Base-by-base conservation (phyloP, 768 basidiomycete genomes). In the Termitomyces sp. region DNA sequence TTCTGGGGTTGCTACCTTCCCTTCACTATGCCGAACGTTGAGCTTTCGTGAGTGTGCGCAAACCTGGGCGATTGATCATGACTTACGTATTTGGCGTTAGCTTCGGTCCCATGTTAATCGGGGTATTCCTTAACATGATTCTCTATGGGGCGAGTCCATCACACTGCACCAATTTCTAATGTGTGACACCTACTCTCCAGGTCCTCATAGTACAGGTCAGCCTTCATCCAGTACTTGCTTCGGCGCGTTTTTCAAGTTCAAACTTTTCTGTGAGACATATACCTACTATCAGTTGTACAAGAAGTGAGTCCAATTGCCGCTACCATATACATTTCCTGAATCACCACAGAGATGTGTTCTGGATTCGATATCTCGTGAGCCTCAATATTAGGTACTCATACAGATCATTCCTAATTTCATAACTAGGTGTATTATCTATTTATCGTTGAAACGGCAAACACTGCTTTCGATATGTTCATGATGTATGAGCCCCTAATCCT, bases 391-490 rank as follows among this genome's bases (percentile, higher is more conserved):
- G 20, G 1, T 24, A 13, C 22, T 46, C 15, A 39, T 56, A 28
- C 18, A 6, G 1, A 52, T 0, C 2, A 18, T n/a, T 36, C 13
- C 18, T 36, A 4, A 38, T 16, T 39, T 20, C 20, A 4, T 20
- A n/a, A 7, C 4, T 12, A 73, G 72, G 67, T 73, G 6, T 28
- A 68, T 3, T 70, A 68, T 42, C 49, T 73, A 7, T 57, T 71
- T 18, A 8, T 67, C 6, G n/a, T n/a, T n/a, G n/a, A n/a, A n/a
- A n/a, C n/a, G n/a, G n/a, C n/a, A n/a, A n/a, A n/a, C n/a, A n/a
- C n/a, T n/a, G n/a, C n/a, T n/a, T n/a, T n/a, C n/a, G n/a, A n/a
- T n/a, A n/a, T n/a, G n/a, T n/a, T n/a, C n/a, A n/a, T n/a, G n/a
- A n/a, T n/a, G n/a, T n/a, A n/a, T n/a, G n/a, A n/a, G n/a, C n/a